A percentile compares a stretch with the other conserved stretches of the same genome.
Conservation (phyloP, 768 basidiomycete species). For the Crassisporium funariophilum region DNA sequence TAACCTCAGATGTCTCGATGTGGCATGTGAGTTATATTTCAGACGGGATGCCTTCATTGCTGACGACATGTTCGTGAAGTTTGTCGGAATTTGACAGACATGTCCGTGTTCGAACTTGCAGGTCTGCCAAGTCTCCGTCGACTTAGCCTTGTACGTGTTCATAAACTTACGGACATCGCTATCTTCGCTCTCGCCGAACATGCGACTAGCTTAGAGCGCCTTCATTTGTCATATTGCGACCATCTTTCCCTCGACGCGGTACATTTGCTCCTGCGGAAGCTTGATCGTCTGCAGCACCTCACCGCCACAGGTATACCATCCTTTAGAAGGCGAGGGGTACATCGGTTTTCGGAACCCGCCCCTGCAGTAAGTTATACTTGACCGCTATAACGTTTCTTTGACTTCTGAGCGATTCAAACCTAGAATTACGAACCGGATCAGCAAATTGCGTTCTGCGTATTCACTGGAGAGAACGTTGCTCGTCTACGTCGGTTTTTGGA, state of each 20-base stretch:
- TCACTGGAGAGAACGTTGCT: constrained; percentile 66
- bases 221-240: constrained; percentile 88
- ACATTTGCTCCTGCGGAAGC: constrained; percentile 64
- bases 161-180: constrained; percentile 82
- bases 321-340: constrained; percentile 67
- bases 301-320: constrained; percentile 80
- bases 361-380: constrained; percentile 53
- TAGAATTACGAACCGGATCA: constrained; percentile 71
- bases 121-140: constrained; percentile 68
- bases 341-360: constrained; percentile 74
- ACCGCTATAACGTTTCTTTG: constrained; percentile 13
- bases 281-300: constrained; percentile 68
- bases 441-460: constrained; percentile 75
- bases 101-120: constrained; percentile 81
- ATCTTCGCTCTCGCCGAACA: constrained; percentile 79
- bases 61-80: no score
- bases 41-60: constrained; percentile 12
- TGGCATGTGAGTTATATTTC: constrained; percentile 68
- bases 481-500: constrained; percentile 70
- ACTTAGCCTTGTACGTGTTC: constrained; percentile 79
- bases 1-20: constrained; percentile 78
- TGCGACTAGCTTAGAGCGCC: constrained; percentile 65
- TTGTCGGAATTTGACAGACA: constrained; percentile 82
- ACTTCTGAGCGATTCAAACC: constrained; percentile 17
- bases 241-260: constrained; percentile 76